phyloP scores from a whole-genome alignment of 2,329 filamentous ascomycete genomes.

The Chaetomium globosum region DNA sequence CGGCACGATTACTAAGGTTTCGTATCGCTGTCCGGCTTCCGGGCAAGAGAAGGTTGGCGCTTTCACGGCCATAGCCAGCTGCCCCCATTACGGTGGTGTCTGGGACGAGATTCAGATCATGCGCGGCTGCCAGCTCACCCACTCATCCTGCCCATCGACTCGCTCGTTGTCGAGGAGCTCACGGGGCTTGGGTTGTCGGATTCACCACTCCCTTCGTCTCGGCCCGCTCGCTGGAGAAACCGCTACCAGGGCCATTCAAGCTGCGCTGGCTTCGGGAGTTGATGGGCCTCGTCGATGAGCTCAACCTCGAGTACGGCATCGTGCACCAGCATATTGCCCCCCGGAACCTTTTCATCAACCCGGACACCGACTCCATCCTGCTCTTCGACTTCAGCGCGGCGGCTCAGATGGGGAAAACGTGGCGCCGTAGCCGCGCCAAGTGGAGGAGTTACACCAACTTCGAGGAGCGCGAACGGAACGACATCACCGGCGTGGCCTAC shows the following conservation, averaged over 20 bases:
- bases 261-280: conserved; percentile 1
- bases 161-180: conserved; percentile 8
- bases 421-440: not conserved
- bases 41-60: not conserved
- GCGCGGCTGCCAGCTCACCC: conserved; percentile 1
- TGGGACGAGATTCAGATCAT: conserved; percentile 12
- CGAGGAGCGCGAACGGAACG: not conserved
- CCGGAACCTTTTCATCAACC: conserved; percentile 4
- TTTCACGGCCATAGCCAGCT: not conserved
- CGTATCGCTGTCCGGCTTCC: not conserved
- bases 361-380: conserved; percentile 3
- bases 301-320: conserved; percentile 13
- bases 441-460: not conserved
- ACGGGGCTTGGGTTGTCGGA: not conserved
- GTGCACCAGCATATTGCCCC: conserved; percentile 2
- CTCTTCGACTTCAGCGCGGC: conserved; percentile 7
- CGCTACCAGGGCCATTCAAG: not conserved
- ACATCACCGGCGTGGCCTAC: not conserved
- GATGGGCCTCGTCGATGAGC: conserved; percentile 7
- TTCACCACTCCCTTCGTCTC: conserved; percentile 3
- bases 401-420: not conserved
- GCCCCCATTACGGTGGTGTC: not conserved
- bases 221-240: not conserved
- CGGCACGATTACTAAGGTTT: not conserved
- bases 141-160: not conserved